These are phyloP conservation scores for Monosporozyma unispora DNA, from an alignment of 805 yeast species.

Conservation along the genomic window DNA sequence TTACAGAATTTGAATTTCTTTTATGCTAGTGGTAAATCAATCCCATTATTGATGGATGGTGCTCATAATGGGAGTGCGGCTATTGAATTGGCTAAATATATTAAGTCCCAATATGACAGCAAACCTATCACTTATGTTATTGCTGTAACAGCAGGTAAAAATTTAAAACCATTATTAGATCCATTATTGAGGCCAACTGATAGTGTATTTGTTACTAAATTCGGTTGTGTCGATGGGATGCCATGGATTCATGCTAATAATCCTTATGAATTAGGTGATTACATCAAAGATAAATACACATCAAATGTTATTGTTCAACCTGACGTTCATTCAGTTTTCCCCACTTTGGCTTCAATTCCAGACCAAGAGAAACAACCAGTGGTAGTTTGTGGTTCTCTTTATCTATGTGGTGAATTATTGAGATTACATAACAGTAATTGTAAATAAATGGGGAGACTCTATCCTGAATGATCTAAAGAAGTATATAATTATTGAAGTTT, in stretches of 20 bases:
- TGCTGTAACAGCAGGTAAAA: constrained; percentile 72
- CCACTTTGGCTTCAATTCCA: constrained; percentile 1
- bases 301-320: constrained; percentile 21
- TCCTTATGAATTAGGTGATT: constrained; percentile 18
- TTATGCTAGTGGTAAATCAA: constrained; percentile 11
- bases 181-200: constrained; percentile 46
- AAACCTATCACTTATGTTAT: constrained; percentile 44
- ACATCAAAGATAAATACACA: constrained; percentile 22
- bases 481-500: not conserved
- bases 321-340: constrained; percentile 13
- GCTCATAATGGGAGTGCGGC: constrained; percentile 91
- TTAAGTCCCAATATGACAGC: constrained; percentile 28
- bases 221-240: constrained; percentile 75
- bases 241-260: constrained; percentile 72
- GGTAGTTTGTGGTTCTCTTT: constrained; percentile 64
- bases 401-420: constrained; percentile 51
- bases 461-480: not conserved
- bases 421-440: constrained; percentile 25
- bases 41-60: constrained; percentile 60
- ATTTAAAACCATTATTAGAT: constrained; percentile 41
- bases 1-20: constrained; percentile 44
- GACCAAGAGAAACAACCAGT: constrained; percentile 17
- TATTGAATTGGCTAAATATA: constrained; percentile 49
- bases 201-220: constrained; percentile 50
- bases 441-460: too few species aligned